phyloP scores from a whole-genome alignment of 2,329 filamentous ascomycete genomes.

The Nemania sp. region DNA sequence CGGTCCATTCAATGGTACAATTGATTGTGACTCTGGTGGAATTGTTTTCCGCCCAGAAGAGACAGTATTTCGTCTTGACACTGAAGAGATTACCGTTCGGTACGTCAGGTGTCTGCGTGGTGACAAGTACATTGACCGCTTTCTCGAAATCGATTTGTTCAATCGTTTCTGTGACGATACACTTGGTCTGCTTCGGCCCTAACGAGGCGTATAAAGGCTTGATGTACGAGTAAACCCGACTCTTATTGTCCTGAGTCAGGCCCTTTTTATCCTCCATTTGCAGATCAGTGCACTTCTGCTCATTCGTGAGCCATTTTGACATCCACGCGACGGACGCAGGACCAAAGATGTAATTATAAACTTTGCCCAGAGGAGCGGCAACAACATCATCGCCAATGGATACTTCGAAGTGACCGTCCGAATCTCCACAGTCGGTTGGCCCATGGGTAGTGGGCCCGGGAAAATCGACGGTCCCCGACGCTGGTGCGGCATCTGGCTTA shows the following conservation, averaged over 20 bases:
- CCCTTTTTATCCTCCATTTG: slow-evolving; percentile 85
- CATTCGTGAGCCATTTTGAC: slow-evolving; percentile 79
- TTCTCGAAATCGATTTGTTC: slow-evolving; percentile 87
- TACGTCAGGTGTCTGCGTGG: slow-evolving; percentile 90
- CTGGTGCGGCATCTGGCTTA: slow-evolving; percentile 53
- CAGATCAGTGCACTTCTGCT: slow-evolving; percentile 89
- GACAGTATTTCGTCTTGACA: slow-evolving; percentile 91
- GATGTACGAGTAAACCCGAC: slow-evolving; percentile 81
- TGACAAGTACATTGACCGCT: slow-evolving; percentile 77
- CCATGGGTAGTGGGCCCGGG: slow-evolving; percentile 82
- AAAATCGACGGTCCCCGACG: slow-evolving; percentile 63
- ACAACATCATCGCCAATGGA: slow-evolving; percentile 84
- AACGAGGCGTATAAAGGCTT: slow-evolving; percentile 85
- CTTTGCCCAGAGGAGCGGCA: slow-evolving; percentile 84
- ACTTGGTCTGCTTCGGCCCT: slow-evolving; percentile 93
- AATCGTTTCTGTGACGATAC: slow-evolving; percentile 82
- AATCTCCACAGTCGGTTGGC: slow-evolving; percentile 84
- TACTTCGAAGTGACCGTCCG: slow-evolving; percentile 79
- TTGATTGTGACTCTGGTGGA: slow-evolving; percentile 83
- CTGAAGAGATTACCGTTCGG: slow-evolving; percentile 90
- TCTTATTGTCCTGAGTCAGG: slow-evolving; percentile 72
- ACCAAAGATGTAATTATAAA: slow-evolving; percentile 88
- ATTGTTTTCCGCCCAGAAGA: slow-evolving; percentile 89
- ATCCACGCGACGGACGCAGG: slow-evolving; percentile 79
- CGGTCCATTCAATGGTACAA: slow-evolving; percentile 91